Base-by-base conservation (phyloP, 2,329 filamentous ascomycete genomes). In the Annulohypoxylon truncatum region DNA sequence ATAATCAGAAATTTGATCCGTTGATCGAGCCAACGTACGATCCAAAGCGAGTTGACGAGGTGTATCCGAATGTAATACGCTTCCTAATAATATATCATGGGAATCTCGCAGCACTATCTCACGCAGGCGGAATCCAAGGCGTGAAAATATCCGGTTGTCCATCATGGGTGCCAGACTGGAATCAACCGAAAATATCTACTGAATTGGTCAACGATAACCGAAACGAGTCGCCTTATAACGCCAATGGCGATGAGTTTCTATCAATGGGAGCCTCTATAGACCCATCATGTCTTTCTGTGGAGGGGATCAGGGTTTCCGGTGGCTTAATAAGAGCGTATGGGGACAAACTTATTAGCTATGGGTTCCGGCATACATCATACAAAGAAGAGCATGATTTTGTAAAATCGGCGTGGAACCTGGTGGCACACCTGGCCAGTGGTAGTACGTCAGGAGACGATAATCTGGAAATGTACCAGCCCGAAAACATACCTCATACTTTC, bases 121-220 rank as follows among this genome's bases (percentile, higher is more conserved):
- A 66, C 20, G 67, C 66, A 2, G 67, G 66, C 8, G 63, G 63
- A 4, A 57, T 53, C 10, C 55, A 59, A 47, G 55, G 58, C 3
- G 26, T 62, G 10, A 55, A 40, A 54, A 54, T 59, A 10, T 48
- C 56, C 12, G 57, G 47, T 7, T 68, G 55, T 38, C 65, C 67
- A 40, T 68, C 67, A 4, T 70, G 61, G 67, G 67, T 67, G 13
- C 65, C 67, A 3, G 67, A 70, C 42, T 70, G 67, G 58, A 66
- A 58, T 22, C 53, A 57, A 26, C 46, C 38, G 44, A 72, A 71
- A 44, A 44, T 28, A 28, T 71, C 64, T 2, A 55, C 59, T 1
- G 66, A 71, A 51, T 31, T 66, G 15, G 59, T 71, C 15, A 65
- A 55, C 29, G 33, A 58, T 47, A 47, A 57, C n/a, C 12, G 42